Conservation (phyloP, 768 basidiomycete genomes). For the Pilatotrama ljubarskyi region DNA sequence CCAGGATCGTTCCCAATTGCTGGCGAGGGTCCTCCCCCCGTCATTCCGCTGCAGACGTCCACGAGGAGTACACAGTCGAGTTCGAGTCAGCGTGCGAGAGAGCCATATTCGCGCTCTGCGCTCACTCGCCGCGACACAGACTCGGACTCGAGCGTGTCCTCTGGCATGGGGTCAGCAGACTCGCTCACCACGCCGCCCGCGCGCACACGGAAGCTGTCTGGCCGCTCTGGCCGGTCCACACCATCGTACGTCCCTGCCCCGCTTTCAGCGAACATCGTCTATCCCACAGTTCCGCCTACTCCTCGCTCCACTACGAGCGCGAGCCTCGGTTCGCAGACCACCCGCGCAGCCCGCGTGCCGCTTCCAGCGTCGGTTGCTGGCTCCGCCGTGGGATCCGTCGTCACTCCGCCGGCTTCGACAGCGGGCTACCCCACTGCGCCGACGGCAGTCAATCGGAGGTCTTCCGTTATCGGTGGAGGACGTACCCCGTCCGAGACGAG, state of each 20-base stretch:
- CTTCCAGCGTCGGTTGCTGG: conserved; percentile 21
- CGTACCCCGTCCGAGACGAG: conserved; percentile 8
- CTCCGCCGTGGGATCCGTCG: conserved; percentile 12
- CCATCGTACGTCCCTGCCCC: conserved; percentile 26
- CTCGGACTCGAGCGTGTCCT: conserved; percentile 30
- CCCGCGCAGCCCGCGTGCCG: conserved; percentile 26
- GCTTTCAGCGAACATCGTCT: conserved; percentile 24
- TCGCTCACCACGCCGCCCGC: conserved; percentile 38
- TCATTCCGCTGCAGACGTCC: conserved; percentile 16
- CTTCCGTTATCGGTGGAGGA: conserved; percentile 7
- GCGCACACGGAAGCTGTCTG: conserved; percentile 16
- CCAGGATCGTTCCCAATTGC: conserved; percentile 20
- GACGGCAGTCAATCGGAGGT: conserved; percentile 6
- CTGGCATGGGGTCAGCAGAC: conserved; percentile 34
- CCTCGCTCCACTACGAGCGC: conserved; percentile 17
- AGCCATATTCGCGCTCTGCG: conserved; percentile 9
- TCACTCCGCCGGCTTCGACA: conserved; percentile 12
- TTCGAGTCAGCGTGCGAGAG: conserved; percentile 1
- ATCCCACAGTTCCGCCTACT: conserved; percentile 21
- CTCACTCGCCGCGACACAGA: conserved; percentile 19
- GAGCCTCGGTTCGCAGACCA: conserved; percentile 14
- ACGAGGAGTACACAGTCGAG: conserved; percentile 12
- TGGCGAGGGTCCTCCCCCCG: conserved; percentile 2
- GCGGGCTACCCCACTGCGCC: conserved; percentile 13
- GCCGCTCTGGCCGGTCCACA: conserved; percentile 12